These are phyloP conservation scores for Suhomyces pyralidae DNA, from an alignment of 805 yeast species.

Conservation along the genomic window DNA sequence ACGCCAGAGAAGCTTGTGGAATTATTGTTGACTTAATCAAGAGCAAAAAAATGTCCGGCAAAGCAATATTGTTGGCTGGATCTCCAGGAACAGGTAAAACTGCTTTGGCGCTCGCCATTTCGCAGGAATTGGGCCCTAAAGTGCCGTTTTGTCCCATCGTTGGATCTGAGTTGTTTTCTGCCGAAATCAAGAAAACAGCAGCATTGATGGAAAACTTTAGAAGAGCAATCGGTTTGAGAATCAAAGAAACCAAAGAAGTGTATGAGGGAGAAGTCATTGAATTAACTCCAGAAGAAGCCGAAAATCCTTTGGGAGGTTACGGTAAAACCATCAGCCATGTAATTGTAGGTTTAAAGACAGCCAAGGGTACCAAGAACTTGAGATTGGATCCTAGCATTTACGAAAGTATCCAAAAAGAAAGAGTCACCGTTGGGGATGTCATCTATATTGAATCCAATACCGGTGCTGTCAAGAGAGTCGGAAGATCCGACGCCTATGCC, in stretches of 20 bases:
- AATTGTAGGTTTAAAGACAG: constrained; percentile 87
- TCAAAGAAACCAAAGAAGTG: constrained; percentile 95
- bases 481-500: constrained; percentile 97
- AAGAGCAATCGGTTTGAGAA: constrained; percentile 92
- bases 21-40: constrained; percentile 90
- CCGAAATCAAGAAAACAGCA: constrained; percentile 97
- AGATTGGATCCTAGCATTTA: constrained; percentile 91
- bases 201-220: constrained; percentile 95
- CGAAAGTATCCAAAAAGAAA: constrained; percentile 91
- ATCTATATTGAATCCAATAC: constrained; percentile 96
- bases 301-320: constrained; percentile 95
- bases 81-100: constrained; percentile 99
- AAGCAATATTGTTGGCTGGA: constrained; percentile 93
- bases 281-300: constrained; percentile 91
- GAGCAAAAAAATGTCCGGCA: constrained; percentile 89
- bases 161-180: constrained; percentile 88
- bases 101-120: constrained; percentile 91
- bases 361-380: constrained; percentile 84
- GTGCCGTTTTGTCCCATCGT: constrained; percentile 98
- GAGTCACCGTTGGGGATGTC: constrained; percentile 93
- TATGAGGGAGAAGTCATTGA: constrained; percentile 98
- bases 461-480: constrained; percentile 95
- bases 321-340: constrained; percentile 96
- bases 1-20: constrained; percentile 90
- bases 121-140: constrained; percentile 94